Base-by-base conservation (phyloP, 2,329 filamentous ascomycete genomes). In the Apiospora malaysiana region DNA sequence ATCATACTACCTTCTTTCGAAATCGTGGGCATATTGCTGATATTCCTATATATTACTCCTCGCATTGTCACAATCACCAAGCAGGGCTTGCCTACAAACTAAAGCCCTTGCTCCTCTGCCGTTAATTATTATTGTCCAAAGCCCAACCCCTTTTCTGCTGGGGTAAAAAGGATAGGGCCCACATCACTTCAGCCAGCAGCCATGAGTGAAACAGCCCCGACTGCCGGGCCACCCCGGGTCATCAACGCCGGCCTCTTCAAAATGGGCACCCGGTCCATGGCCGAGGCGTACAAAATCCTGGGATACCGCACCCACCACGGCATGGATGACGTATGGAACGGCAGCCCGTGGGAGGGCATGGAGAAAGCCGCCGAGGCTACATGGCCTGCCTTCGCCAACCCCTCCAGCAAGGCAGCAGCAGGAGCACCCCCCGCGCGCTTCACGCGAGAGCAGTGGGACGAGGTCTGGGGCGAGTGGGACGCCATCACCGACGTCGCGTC, bases 401-500 rank as follows among this genome's bases (percentile, higher is more conserved):
- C 56, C 18, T 69, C 6, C 21, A 42, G 7, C 37, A 59, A 45
- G 12, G 8, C 23, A 68, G n/a, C 46, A 5, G 27, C 42, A 27
- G 9, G 3, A 32, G 7, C 42, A 14, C 1, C 65, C 18, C 18
- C 51, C 7, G n/a, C 66, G 2, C 69, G 32, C 25, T 70, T 70
- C 67, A 68, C 49, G 23, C 70, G 70, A 23, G 69, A 37, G 4
- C 69, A 73, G 43, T 73, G 71, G 71, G 72, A 73, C 67, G 32
- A 43, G 25, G 14, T 72, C 45, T 72, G 70, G 43, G 70, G 69
- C 45, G n/a, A 23, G 18, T 77, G 73, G 67, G 74, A 75, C n/a
- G 71, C 70, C n/a, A 71, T 74, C 1, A 74, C 73, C 2, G 76
- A 77, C 14, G n/a, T 75, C 8, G 73, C 72, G 0, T 72, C 71